Conservation (phyloP, 495 filamentous ascomycete genomes). For the Aspergillus mulundensis region DNA sequence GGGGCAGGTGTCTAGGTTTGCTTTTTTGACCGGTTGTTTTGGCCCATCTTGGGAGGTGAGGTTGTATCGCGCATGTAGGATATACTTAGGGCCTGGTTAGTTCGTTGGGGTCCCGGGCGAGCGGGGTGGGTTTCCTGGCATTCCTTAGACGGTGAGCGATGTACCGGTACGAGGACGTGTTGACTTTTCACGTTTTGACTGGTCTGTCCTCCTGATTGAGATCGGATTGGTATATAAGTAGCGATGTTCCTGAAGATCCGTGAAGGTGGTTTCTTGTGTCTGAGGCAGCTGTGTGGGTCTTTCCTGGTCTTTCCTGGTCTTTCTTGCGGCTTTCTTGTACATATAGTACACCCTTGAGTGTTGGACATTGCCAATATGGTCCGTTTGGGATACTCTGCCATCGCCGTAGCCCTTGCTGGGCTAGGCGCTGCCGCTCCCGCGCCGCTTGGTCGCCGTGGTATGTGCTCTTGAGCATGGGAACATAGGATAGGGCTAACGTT, state of each 20-base stretch:
- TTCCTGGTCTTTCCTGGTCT: not conserved
- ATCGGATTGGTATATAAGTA: not conserved
- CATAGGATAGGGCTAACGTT: not conserved
- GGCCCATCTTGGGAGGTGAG: not conserved
- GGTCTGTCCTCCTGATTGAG: not conserved
- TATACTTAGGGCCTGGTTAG: not conserved
- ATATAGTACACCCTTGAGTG: not conserved
- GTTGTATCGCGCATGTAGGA: not conserved
- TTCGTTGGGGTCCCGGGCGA: not conserved
- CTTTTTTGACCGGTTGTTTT: not conserved
- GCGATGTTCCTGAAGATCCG: constrained; percentile 3
- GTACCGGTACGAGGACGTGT: not conserved
- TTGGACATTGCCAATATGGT: constrained; percentile 1
- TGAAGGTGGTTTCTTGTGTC: not conserved
- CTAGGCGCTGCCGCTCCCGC: constrained; percentile 27
- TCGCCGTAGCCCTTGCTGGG: constrained; percentile 18
- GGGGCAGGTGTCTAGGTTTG: not conserved
- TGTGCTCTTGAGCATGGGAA: not conserved
- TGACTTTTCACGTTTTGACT: not conserved
- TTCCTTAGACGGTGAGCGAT: not conserved
- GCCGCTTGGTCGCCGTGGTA: constrained; percentile 29
- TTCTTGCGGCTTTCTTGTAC: constrained; percentile 1
- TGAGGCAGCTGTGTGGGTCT: not conserved
- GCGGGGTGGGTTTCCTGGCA: not conserved
- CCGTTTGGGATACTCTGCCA: constrained; percentile 8